Base-by-base conservation (phyloP, 2,329 filamentous ascomycete genomes). In the Sclerotinia sclerotiorum region DNA sequence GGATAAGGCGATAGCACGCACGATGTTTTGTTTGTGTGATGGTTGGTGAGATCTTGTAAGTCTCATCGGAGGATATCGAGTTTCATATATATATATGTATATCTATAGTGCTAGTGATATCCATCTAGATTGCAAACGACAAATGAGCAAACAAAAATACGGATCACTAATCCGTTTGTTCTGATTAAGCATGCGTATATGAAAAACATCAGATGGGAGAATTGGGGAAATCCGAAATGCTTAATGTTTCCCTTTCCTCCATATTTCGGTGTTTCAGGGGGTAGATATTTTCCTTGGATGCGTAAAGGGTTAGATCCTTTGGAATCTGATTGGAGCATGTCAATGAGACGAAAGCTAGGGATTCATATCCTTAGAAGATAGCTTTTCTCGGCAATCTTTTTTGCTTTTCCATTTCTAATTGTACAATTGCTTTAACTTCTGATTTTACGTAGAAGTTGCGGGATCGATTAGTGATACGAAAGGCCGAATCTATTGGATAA, bases 21-120 rank as follows among this genome's bases (percentile, higher is more conserved):
- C 46, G 21, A n/a, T 62, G 29, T 39, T 61, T 61, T 61, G 27
- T 32, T 51, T 49, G 13, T 60, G 29, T 62, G 58, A 29, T 19
- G 44, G 58, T 19, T 19, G 58, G 49, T 24, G 49, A 62, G 58
- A 62, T 51, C 58, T 62, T 61, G 19, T 51, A 29, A 46, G 44
- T 51, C 60, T 51, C 60, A 62, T 62, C 46, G 15, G 17, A 51
- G 19, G 46, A 62, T 62, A 62, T 62, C 44, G 32, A 49, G 58
- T 62, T 62, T 62, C 58, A 62, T 24, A 19, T 44, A 61, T 48
- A 19, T 32, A 61, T 48, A 35, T 35, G 7, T 35, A 35, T 35
- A 35, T 35, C 35, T 35, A 35, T 35, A 35, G 35, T 35, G 35
- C 6, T 35, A 10, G 42, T 46, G 44, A 44, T 44, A 19, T 29